Evolutionary conservation across 164 flowering plant species (phyloP).

Genomic region (Magnolia changhungtana): DNA sequence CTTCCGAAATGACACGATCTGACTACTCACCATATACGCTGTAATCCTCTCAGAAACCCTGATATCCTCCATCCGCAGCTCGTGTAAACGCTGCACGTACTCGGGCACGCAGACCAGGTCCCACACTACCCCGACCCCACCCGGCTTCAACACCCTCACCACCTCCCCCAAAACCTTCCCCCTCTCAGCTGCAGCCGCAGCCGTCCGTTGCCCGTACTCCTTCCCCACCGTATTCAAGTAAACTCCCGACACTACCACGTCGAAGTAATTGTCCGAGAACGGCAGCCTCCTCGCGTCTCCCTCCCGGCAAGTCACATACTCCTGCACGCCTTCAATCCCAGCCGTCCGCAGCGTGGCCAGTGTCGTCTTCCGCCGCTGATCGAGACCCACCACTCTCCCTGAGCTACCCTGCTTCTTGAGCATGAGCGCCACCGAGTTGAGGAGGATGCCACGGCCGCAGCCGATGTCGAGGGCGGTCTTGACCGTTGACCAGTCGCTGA

Average conservation of each 20-base stretch:
- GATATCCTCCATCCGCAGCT: conserved; percentile 82
- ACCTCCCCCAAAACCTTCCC: conserved; percentile 71
- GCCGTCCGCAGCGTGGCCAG: conserved; percentile 66
- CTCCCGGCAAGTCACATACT: conserved; percentile 84
- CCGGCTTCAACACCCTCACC: conserved; percentile 82
- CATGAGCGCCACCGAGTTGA: conserved; percentile 87
- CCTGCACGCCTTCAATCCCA: conserved; percentile 74
- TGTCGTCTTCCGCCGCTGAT: conserved; percentile 36
- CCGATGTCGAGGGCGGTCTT: conserved; percentile 82
- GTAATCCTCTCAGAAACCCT: conserved; percentile 81
- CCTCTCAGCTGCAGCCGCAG: conserved; percentile 86
- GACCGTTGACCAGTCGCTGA: conserved; percentile 82
- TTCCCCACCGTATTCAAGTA: conserved; percentile 81
- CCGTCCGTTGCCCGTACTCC: conserved; percentile 69
- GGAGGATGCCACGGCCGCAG: conserved; percentile 84
- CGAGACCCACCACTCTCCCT: conserved; percentile 89
- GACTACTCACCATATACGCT: conserved; percentile 89
- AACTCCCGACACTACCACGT: conserved; percentile 83
- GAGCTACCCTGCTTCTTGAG: conserved; percentile 85
- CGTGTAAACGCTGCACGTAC: conserved; percentile 69
- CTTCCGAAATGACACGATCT: conserved; percentile 86
- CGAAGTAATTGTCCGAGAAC: conserved; percentile 74
- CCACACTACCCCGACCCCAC: conserved; percentile 93
- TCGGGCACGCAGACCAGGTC: conserved; percentile 87
- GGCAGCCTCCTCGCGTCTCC: conserved; percentile 84